Conservation (phyloP, 495 filamentous ascomycete genomes). For the Lophium mytilinum region DNA sequence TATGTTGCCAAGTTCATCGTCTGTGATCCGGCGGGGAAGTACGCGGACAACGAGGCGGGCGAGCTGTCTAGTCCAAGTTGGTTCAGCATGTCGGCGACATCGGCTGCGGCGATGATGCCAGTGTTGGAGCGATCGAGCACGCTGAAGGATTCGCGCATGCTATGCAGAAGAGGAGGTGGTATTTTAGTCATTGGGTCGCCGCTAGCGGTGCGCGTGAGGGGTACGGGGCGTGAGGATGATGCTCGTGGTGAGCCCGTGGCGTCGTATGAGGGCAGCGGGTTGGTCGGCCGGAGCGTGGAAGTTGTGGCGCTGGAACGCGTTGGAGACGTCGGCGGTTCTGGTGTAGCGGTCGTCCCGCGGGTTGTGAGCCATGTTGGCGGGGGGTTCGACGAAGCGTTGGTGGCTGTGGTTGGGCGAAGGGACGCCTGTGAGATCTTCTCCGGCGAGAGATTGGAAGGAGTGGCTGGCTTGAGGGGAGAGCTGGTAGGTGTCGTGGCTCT, state of each 20-base stretch:
- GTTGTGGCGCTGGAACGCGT: slow-evolving; percentile 5
- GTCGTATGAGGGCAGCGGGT: background rate
- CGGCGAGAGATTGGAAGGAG: slow-evolving; percentile 1
- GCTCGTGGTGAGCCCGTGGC: background rate
- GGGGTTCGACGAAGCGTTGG: slow-evolving; percentile 15
- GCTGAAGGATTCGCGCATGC: slow-evolving; percentile 75
- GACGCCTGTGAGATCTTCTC: slow-evolving; percentile 40
- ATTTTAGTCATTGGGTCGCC: slow-evolving; percentile 26
- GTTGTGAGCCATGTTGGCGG: slow-evolving; percentile 23
- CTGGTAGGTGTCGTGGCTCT: slow-evolving; percentile 24
- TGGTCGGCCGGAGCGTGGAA: background rate
- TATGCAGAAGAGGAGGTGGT: slow-evolving; percentile 32
- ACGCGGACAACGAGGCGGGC: slow-evolving; percentile 53
- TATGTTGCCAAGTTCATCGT: slow-evolving; percentile 78
- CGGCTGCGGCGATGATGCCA: slow-evolving; percentile 62
- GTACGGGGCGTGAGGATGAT: background rate
- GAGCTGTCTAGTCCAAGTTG: slow-evolving; percentile 58
- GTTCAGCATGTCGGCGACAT: slow-evolving; percentile 71
- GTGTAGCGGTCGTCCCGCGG: slow-evolving; percentile 17
- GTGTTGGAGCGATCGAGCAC: slow-evolving; percentile 78
- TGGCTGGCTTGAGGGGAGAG: slow-evolving; percentile 21
- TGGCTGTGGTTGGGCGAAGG: slow-evolving; percentile 17
- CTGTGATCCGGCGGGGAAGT: slow-evolving; percentile 75
- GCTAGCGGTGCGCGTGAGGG: slow-evolving; percentile 7
- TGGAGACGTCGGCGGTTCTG: slow-evolving; percentile 18